Evolutionary conservation across 345 rosid species (phyloP).

Genomic region (Eucalyptus fibrosa): DNA sequence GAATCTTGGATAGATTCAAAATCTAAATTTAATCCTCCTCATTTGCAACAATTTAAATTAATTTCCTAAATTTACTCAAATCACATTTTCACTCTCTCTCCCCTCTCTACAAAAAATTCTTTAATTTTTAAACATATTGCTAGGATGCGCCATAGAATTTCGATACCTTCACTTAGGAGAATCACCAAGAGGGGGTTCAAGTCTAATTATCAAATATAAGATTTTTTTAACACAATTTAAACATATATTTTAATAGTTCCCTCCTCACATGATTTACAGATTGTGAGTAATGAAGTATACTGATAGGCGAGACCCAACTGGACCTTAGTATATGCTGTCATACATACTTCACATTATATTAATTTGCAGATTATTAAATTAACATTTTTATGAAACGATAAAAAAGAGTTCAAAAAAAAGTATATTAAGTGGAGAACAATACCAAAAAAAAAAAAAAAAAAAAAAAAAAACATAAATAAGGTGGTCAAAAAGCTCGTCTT

Average conservation of each 20-base stretch:
- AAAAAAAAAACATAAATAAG: neutral
- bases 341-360: neutral
- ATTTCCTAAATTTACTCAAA: neutral
- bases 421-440: neutral
- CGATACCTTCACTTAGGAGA: fast-evolving
- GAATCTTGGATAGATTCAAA: neutral
- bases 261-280: neutral
- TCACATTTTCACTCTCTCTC: too few species aligned
- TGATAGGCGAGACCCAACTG: neutral
- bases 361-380: neutral
- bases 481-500: neutral
- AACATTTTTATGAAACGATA: neutral
- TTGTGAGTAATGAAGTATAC: neutral
- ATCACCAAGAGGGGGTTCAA: neutral
- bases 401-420: neutral
- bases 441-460: too few species aligned
- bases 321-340: neutral
- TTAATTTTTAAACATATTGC: neutral
- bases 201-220: neutral
- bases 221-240: neutral
- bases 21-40: neutral
- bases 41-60: neutral
- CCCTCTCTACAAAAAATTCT: neutral
- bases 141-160: neutral
- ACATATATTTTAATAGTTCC: neutral